phyloP scores from a whole-genome alignment of 139 green algal species.

The Chlamydomonas incerta region DNA sequence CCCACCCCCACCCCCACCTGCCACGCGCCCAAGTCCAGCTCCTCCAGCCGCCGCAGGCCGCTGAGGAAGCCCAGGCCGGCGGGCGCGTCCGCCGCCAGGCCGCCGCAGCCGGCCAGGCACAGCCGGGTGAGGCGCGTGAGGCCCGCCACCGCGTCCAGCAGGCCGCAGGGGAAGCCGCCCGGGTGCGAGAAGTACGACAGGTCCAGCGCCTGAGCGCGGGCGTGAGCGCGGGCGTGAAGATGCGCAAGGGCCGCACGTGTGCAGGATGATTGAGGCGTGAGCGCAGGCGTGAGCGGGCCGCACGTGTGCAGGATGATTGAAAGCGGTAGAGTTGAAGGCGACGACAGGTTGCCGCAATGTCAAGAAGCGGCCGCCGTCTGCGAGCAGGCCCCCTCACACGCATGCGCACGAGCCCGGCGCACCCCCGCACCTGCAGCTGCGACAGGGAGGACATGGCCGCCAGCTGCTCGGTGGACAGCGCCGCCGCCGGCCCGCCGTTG shows the following conservation, averaged over 20 bases:
- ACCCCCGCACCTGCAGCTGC: neutral
- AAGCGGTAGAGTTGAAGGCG: too few relatives aligned
- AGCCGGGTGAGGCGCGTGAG: slow-evolving; percentile 30
- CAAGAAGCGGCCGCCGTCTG: too few relatives aligned
- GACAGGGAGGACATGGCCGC: neutral
- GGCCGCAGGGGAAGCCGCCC: slow-evolving; percentile 5
- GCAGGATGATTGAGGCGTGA: too few relatives aligned
- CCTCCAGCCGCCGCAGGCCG: slow-evolving; percentile 5
- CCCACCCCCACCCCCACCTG: neutral
- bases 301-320: too few relatives aligned
- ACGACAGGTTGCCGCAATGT: too few relatives aligned
- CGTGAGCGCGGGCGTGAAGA: too few relatives aligned
- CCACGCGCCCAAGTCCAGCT: slow-evolving; percentile 31
- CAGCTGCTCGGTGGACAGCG: neutral
- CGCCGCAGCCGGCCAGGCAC: slow-evolving; percentile 25
- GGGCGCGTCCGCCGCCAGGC: neutral
- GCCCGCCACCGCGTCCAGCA: slow-evolving; percentile 10
- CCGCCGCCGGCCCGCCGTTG: neutral
- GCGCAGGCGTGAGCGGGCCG: too few relatives aligned
- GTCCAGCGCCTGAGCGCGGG: neutral
- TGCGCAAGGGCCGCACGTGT: too few relatives aligned
- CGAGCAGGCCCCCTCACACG: too few relatives aligned
- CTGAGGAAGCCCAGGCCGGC: slow-evolving; percentile 10
- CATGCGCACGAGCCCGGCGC: too few relatives aligned
- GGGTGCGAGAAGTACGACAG: slow-evolving; percentile 22